Evolutionary conservation across 73 alveolate genomes (phyloP).

Genomic region (Paramecium biaurelia): DNA sequence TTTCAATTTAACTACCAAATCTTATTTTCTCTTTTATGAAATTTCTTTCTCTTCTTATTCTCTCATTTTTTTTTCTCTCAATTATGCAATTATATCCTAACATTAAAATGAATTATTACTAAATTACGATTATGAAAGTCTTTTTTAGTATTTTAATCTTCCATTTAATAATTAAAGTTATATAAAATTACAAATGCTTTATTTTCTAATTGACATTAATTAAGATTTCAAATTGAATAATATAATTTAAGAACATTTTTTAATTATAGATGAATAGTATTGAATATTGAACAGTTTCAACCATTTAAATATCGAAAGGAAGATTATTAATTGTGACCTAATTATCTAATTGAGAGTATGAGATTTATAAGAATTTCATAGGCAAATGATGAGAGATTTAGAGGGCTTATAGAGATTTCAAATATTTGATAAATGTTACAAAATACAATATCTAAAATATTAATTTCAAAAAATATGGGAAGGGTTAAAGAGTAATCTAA

Average conservation of each 20-base stretch:
- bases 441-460: no score
- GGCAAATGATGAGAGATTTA: no score
- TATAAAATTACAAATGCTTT: not conserved
- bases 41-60: conserved; percentile 62
- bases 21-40: not conserved
- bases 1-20: conserved; percentile 44
- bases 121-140: conserved; percentile 45
- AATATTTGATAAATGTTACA: no score
- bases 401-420: no score
- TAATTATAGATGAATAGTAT: conserved; percentile 84
- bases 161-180: not conserved
- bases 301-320: not conserved
- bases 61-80: conserved; percentile 51
- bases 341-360: no score
- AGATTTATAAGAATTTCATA: no score
- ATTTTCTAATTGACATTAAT: not conserved
- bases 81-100: conserved; percentile 49
- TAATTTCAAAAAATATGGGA: no score
- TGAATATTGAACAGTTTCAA: conserved; percentile 91
- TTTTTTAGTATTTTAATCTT: not conserved
- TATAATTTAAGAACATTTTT: conserved; percentile 33
- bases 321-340: no score
- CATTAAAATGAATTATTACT: not conserved
- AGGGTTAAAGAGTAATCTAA: no score
- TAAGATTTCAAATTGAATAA: not conserved